phyloP scores from a whole-genome alignment of 306 rosid species.

The Gynostemma pentaphyllum region DNA sequence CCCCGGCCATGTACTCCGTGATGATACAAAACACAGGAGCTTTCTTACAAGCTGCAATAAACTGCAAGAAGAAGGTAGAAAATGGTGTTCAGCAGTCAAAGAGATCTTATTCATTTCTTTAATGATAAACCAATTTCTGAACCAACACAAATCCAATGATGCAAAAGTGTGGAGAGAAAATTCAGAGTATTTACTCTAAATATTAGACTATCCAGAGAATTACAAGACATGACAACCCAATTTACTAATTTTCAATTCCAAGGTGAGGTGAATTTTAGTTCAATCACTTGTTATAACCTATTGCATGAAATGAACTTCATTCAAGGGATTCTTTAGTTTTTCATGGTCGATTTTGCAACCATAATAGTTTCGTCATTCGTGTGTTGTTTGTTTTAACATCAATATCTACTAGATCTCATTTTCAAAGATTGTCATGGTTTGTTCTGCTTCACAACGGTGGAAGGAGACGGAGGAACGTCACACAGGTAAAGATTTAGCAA shows the following conservation, averaged over 20 bases:
- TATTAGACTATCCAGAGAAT: background rate
- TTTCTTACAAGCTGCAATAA: constrained; percentile 94
- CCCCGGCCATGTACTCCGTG: constrained; percentile 85
- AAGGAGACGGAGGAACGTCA: background rate
- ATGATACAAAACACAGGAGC: constrained; percentile 92
- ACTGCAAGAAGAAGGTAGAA: constrained; percentile 33
- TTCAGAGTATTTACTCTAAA: background rate
- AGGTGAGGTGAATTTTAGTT: background rate
- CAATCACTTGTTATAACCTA: background rate
- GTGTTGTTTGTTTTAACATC: background rate
- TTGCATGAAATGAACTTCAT: background rate
- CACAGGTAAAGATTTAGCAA: background rate
- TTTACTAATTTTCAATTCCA: background rate
- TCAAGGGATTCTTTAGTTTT: background rate
- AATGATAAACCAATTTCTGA: background rate
- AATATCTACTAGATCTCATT: background rate
- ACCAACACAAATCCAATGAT: background rate
- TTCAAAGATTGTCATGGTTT: background rate
- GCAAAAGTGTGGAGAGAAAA: background rate
- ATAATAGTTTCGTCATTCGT: background rate
- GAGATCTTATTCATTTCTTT: background rate
- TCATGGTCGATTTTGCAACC: background rate
- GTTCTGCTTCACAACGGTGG: background rate
- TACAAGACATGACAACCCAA: background rate
- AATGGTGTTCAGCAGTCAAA: background rate